Conservation (phyloP, 2,329 filamentous ascomycete species). For the Didymella exigua region DNA sequence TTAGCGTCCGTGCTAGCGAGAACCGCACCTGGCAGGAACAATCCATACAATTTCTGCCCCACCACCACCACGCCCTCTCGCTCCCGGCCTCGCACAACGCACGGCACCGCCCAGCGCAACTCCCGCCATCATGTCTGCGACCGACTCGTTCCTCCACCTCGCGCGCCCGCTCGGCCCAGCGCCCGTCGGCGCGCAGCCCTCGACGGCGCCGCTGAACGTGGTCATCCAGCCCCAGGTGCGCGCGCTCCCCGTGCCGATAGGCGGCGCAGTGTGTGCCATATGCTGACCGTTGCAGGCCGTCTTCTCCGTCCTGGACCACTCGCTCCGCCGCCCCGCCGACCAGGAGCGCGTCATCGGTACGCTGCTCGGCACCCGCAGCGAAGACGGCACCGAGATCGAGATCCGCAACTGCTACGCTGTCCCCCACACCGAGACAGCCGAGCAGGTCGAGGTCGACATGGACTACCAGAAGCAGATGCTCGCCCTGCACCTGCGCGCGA, state of each 20-base stretch:
- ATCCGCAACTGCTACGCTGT: constrained; percentile 97
- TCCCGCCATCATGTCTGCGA: constrained; percentile 73
- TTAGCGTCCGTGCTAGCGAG: constrained; percentile 21
- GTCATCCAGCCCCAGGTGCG: constrained; percentile 91
- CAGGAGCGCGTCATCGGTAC: constrained; percentile 97
- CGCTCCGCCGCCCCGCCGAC: constrained; percentile 86
- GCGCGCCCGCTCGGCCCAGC: constrained; percentile 88
- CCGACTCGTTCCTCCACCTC: constrained; percentile 91
- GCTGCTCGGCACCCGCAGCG: constrained; percentile 87
- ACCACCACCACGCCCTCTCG: constrained; percentile 23
- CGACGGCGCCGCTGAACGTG: constrained; percentile 89
- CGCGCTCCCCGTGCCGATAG: constrained; percentile 3
- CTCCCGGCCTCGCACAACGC: constrained; percentile 15
- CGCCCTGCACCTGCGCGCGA: constrained; percentile 87
- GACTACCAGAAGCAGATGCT: constrained; percentile 99
- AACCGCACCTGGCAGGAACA: constrained; percentile 17
- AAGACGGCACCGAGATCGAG: constrained; percentile 96
- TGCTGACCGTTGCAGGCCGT: constrained; percentile 57
- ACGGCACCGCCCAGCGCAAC: constrained; percentile 17
- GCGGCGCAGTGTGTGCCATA: background rate
- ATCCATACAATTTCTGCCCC: constrained; percentile 20
- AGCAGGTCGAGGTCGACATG: constrained; percentile 99
- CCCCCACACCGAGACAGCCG: constrained; percentile 95
- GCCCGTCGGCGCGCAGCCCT: constrained; percentile 77
- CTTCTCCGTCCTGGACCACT: constrained; percentile 81